phyloP scores from a whole-genome alignment of 208 protist genomes.

The Crithidia sp. region DNA sequence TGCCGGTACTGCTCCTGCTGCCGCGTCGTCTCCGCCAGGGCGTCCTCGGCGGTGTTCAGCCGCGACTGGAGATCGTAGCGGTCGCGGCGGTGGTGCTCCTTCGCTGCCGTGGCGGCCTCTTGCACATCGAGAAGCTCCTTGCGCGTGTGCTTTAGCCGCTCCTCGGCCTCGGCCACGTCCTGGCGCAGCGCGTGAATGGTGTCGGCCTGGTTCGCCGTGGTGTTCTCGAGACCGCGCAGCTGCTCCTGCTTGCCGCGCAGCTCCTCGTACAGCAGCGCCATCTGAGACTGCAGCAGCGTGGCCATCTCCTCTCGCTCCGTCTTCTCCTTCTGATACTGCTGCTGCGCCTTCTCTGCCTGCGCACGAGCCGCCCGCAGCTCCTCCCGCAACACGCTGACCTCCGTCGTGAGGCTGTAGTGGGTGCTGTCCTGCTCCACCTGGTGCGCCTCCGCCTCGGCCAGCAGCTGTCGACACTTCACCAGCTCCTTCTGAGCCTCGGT shows the following conservation, averaged over 20 bases:
- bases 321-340: constrained; percentile 43
- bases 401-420: constrained; percentile 30
- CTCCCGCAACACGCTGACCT: constrained; percentile 30
- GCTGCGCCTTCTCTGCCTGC: constrained; percentile 31
- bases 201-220: constrained; percentile 41
- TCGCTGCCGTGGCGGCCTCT: constrained; percentile 33
- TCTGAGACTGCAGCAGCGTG: constrained; percentile 45
- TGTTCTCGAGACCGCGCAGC: constrained; percentile 36
- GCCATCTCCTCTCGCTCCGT: constrained; percentile 46
- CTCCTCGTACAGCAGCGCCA: constrained; percentile 57
- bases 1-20: constrained; percentile 43
- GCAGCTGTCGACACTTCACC: constrained; percentile 41
- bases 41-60: constrained; percentile 47
- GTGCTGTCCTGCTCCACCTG: constrained; percentile 42
- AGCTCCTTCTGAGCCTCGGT: constrained; percentile 60
- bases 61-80: constrained; percentile 40
- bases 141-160: constrained; percentile 30
- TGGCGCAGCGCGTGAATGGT: constrained; percentile 24
- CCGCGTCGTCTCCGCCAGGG: constrained; percentile 31
- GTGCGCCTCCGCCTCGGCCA: constrained; percentile 53
- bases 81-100: constrained; percentile 57
- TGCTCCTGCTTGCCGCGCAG: constrained; percentile 38
- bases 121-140: constrained; percentile 43
- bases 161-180: constrained; percentile 36
- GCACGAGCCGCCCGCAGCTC: constrained; percentile 33